A percentile compares a stretch with the other conserved stretches of the same genome.
Evolutionary conservation across 176 grass and related monocot species (phyloP).

Genomic region (Secale cereale): DNA sequence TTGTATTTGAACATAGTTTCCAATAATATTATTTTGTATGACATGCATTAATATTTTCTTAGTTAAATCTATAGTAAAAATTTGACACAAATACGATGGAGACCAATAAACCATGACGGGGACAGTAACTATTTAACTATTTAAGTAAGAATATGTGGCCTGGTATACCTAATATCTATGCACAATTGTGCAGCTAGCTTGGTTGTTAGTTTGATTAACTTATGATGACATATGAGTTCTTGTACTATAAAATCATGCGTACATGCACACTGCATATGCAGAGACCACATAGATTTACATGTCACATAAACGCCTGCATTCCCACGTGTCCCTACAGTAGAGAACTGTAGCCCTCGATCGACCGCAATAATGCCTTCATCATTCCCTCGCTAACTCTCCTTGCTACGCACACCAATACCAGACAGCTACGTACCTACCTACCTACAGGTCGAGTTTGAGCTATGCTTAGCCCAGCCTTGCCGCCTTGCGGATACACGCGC

Average conservation of each 20-base stretch:
- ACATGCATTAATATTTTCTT: no score
- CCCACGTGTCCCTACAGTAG: constrained; percentile 45
- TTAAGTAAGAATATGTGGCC: not conserved
- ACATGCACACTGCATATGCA: not conserved
- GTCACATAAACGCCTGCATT: not conserved
- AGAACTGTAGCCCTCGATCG: constrained; percentile 25
- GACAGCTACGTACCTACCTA: constrained; percentile 19
- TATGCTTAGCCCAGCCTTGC: constrained; percentile 17
- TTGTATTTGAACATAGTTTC: no score
- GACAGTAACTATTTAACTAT: not conserved
- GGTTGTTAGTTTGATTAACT: not conserved
- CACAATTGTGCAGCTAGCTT: not conserved
- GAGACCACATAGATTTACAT: not conserved
- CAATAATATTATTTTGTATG: no score
- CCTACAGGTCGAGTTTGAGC: not conserved
- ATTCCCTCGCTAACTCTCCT: constrained; percentile 42
- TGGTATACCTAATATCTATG: not conserved
- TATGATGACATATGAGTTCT: not conserved
- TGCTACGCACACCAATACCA: constrained; percentile 23
- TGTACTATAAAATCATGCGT: not conserved
- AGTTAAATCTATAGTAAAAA: no score
- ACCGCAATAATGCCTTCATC: constrained; percentile 56
- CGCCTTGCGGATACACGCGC: not conserved
- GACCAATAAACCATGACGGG: no score
- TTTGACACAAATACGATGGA: no score